Conservation (phyloP, 257 asterid genomes). For the Solanum tarapatanum region DNA sequence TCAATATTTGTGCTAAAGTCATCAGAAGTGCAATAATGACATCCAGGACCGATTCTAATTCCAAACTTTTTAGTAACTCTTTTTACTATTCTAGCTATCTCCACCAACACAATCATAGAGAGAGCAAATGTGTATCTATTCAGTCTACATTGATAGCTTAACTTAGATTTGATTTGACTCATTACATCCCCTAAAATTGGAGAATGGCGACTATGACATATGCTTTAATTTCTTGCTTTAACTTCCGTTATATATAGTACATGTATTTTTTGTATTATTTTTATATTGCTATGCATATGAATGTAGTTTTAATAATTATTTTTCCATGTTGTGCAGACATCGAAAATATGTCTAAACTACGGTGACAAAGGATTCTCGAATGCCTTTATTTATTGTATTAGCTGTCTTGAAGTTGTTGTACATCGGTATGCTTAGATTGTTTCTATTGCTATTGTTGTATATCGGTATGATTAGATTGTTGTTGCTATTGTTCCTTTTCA, state of each 20-base stretch:
- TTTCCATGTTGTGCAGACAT: constrained; percentile 22
- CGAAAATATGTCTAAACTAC: constrained; percentile 26
- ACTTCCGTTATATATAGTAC: background rate
- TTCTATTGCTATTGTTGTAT: too few relatives aligned
- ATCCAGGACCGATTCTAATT: too few relatives aligned
- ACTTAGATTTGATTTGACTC: background rate
- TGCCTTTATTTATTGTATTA: constrained; percentile 7
- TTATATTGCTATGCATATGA: background rate
- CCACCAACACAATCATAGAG: background rate
- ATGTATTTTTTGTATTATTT: background rate
- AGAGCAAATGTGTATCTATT: background rate
- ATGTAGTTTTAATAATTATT: background rate
- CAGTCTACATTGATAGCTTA: background rate
- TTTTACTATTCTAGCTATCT: too few relatives aligned
- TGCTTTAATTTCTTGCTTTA: background rate
- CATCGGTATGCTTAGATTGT: too few relatives aligned
- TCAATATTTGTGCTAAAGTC: too few relatives aligned
- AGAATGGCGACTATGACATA: background rate
- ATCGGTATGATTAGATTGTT: too few relatives aligned
- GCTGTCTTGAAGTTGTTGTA: too few relatives aligned
- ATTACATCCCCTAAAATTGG: background rate
- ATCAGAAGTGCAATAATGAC: too few relatives aligned
- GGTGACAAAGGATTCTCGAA: constrained; percentile 4
- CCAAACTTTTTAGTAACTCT: too few relatives aligned
- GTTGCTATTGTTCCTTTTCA: too few relatives aligned